Evolutionary conservation across 345 rosid species (phyloP).

Genomic region (Diplotaxis tenuifolia): DNA sequence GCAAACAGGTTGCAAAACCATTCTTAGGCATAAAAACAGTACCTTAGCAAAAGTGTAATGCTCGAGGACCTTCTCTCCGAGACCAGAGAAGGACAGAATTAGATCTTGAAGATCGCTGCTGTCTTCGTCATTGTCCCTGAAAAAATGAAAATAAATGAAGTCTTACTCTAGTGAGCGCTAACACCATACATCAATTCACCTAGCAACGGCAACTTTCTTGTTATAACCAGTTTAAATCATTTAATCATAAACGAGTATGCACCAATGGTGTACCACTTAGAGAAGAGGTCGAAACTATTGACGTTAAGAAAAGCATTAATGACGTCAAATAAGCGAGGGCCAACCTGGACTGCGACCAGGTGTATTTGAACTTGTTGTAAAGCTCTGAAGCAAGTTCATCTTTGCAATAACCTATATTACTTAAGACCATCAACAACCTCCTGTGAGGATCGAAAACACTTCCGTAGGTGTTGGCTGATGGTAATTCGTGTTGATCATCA

Average conservation of each 20-base stretch:
- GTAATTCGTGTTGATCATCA: slow-evolving; percentile 44
- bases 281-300: not conserved
- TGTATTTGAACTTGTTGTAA: slow-evolving; percentile 71
- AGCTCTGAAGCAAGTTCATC: slow-evolving; percentile 82
- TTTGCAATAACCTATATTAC: slow-evolving; percentile 96
- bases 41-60: slow-evolving; percentile 96
- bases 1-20: not conserved
- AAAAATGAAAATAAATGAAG: slow-evolving; percentile 25
- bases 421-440: slow-evolving; percentile 74
- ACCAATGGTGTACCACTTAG: not conserved
- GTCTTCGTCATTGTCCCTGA: slow-evolving; percentile 69
- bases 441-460: slow-evolving; percentile 71
- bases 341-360: slow-evolving; percentile 77
- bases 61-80: slow-evolving; percentile 86
- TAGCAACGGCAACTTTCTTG: not conserved
- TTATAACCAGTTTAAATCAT: slow-evolving; percentile 3
- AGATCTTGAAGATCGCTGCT: slow-evolving; percentile 75
- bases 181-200: not conserved
- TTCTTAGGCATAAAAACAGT: slow-evolving; percentile 1
- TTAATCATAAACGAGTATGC: slow-evolving; percentile 3
- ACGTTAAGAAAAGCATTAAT: slow-evolving; percentile 17
- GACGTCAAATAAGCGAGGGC: slow-evolving; percentile 20
- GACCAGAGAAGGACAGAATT: slow-evolving; percentile 67
- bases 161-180: slow-evolving; percentile 15
- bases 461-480: slow-evolving; percentile 55